These are phyloP conservation scores for Aspergillus neotritici DNA, from an alignment of 2,329 filamentous ascomycete species.

Conservation along the genomic window DNA sequence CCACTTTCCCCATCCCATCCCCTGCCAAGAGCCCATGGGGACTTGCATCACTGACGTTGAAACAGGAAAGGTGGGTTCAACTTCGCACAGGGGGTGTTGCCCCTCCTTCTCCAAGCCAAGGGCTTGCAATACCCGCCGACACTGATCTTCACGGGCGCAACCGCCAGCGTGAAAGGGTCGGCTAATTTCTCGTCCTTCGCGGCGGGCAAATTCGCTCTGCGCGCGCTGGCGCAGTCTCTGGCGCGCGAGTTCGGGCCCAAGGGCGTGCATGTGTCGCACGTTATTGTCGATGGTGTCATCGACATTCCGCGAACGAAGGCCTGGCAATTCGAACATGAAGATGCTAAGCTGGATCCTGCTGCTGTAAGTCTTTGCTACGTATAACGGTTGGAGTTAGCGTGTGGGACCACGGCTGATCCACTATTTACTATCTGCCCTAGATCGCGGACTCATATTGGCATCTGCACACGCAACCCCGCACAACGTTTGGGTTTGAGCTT, in stretches of 20 bases:
- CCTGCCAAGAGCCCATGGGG: too few species aligned
- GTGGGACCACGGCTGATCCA: too few species aligned
- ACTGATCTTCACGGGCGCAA: constrained; percentile 81
- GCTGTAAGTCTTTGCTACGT: constrained; percentile 55
- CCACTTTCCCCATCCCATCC: background rate
- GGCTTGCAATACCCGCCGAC: constrained; percentile 62
- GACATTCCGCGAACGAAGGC: constrained; percentile 68
- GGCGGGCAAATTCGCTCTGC: constrained; percentile 71
- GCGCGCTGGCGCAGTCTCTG: constrained; percentile 68
- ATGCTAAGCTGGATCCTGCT: constrained; percentile 67
- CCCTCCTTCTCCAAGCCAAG: constrained; percentile 59
- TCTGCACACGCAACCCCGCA: constrained; percentile 72
- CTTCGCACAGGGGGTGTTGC: constrained; percentile 68
- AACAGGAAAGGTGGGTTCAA: constrained; percentile 59
- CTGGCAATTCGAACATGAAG: constrained; percentile 51
- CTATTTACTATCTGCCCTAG: constrained; percentile 40
- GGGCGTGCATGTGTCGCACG: constrained; percentile 77
- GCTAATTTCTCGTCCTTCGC: constrained; percentile 67
- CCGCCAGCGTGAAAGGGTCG: constrained; percentile 68
- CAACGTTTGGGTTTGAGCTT: constrained; percentile 74
- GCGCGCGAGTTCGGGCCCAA: constrained; percentile 78
- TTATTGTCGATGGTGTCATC: constrained; percentile 79
- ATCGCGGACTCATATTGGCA: constrained; percentile 86
- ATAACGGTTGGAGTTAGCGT: too few species aligned
- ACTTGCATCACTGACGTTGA: background rate